These are phyloP conservation scores for Elsinoe australis DNA, from an alignment of 2,329 filamentous ascomycete genomes.

Conservation along the genomic window DNA sequence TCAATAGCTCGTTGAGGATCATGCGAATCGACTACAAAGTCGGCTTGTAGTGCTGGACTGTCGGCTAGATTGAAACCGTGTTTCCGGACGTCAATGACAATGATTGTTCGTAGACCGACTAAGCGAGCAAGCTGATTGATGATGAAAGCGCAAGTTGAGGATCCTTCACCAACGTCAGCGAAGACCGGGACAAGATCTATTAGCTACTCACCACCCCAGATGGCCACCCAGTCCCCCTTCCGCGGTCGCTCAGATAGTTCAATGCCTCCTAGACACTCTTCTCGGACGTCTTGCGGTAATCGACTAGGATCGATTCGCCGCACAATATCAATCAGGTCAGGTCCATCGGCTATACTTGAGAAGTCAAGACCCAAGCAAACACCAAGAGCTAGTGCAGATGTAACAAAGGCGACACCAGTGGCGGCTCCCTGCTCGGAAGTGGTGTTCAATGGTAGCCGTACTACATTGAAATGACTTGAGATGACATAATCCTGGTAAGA, in stretches of 20 bases:
- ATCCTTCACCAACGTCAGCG: constrained; percentile 34
- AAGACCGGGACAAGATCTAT: no score
- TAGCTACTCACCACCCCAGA: constrained; percentile 75
- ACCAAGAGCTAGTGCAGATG: constrained; percentile 58
- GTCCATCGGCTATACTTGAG: constrained; percentile 30
- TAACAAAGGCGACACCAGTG: constrained; percentile 64
- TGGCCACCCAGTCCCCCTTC: constrained; percentile 60
- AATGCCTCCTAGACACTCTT: constrained; percentile 56
- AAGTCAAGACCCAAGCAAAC: constrained; percentile 65
- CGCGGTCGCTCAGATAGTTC: constrained; percentile 42
- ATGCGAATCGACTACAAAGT: constrained; percentile 62
- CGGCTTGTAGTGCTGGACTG: constrained; percentile 37
- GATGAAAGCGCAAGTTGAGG: constrained; percentile 26
- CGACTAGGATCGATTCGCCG: constrained; percentile 38
- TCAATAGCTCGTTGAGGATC: constrained; percentile 57
- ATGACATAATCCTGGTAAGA: constrained; percentile 65
- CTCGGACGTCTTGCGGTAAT: constrained; percentile 54
- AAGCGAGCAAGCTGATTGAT: constrained; percentile 56
- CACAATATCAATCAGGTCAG: constrained; percentile 51
- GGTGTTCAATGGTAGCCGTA: constrained; percentile 50
- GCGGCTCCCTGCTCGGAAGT: constrained; percentile 52
- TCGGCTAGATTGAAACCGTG: constrained; percentile 54
- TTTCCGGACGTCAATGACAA: constrained; percentile 58
- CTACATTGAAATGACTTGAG: constrained; percentile 57
- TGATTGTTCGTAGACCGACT: constrained; percentile 56